Evolutionary conservation across 225 moss, liverwort and hornwort genomes (phyloP), one percentile per base, ranked within the genome.

Genomic region (Ulota crispa): DNA sequence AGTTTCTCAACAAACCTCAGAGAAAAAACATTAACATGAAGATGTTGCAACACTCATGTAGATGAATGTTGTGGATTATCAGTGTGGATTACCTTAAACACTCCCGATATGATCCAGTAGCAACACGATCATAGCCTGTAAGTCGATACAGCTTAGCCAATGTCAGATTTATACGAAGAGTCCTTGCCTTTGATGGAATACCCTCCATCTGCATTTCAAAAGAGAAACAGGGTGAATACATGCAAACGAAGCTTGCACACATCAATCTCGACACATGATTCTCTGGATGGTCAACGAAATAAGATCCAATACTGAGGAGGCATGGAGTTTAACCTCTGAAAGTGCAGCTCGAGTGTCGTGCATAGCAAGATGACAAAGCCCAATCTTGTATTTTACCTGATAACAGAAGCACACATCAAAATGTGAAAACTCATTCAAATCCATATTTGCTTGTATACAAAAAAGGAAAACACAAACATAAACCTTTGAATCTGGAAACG

Each of bases 381-480:
- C 96, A 79, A 96, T 92, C 86, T 96, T 96, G 83, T 88, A 96
- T 65, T 88, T 94, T 65, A 96, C 87, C 94, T 94, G 90, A 21
- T 54, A 8, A 62, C 57, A 77, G 39, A 56, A 64, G 27, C 68
- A 83, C 52, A 42, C 10, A 39, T 39, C 9, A 45, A 68, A 39
- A 75, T 24, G 28, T 59, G 4, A 59, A 47, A 47, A 45, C 14
- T 30, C 18, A 18, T 64, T 54, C 4, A 31, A 15, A 31, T 53
- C 77, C 39, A 9, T 52, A 27, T 23, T 27, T 47, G 39, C 41
- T 36, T 8, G 23, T 13, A 26, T 18, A 20, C 54, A 9, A 23
- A 69, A 20, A 64, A 12, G 27, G 36, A 15, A 11, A 61, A 4
- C 9, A 60, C 0, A 68, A 7, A 14, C n/a, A n/a, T n/a, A 53